A percentile compares a stretch with the other conserved stretches of the same genome.
Conservation (phyloP, 306 rosid genomes). For the Quercus cerris region DNA sequence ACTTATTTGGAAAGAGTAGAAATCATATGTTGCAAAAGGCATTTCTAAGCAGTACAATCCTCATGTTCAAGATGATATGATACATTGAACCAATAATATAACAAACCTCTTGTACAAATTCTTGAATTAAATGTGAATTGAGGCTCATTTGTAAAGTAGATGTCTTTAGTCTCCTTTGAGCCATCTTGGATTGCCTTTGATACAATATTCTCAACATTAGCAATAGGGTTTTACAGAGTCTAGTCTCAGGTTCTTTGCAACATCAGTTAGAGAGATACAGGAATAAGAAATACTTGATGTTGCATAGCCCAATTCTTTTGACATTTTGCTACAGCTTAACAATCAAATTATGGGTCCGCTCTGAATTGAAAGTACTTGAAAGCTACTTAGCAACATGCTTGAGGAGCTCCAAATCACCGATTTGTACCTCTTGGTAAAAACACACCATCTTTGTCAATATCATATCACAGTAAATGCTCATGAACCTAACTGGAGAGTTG, state of each 20-base stretch:
- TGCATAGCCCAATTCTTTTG: conserved; percentile 84
- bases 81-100: too few species aligned
- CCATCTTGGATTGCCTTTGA: conserved; percentile 96
- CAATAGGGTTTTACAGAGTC: conserved; percentile 70
- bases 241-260: conserved; percentile 84
- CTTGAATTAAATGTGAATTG: conserved; percentile 91
- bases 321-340: conserved; percentile 76
- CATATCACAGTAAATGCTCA: neutral
- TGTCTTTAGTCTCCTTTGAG: conserved; percentile 27
- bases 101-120: conserved; percentile 13
- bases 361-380: too few species aligned
- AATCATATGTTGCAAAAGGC: conserved; percentile 65
- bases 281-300: conserved; percentile 91
- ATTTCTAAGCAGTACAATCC: neutral
- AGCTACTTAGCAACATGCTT: neutral
- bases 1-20: too few species aligned
- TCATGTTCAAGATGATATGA: too few species aligned
- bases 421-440: conserved; percentile 78
- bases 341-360: too few species aligned
- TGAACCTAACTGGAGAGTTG: neutral
- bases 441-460: neutral
- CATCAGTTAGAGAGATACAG: conserved; percentile 68
- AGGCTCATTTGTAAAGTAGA: conserved; percentile 24
- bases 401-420: conserved; percentile 95
- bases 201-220: conserved; percentile 85